These are phyloP conservation scores for Yamadazyma akitaensis DNA, from an alignment of 805 yeast genomes.

Conservation along the genomic window DNA sequence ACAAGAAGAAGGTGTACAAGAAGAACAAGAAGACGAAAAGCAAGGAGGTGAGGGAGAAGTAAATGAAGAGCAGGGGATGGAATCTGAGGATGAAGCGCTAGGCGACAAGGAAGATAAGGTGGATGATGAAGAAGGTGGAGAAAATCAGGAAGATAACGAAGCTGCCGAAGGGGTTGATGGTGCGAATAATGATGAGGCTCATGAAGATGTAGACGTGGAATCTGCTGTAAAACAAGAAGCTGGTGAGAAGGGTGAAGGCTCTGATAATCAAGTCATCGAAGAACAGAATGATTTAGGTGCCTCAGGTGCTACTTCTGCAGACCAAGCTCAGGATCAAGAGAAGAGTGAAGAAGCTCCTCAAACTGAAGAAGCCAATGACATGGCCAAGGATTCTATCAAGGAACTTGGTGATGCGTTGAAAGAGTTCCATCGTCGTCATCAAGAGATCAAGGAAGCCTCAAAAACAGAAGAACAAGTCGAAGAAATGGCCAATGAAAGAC, in stretches of 20 bases:
- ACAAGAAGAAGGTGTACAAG: constrained; percentile 38
- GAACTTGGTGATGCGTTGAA: constrained; percentile 89
- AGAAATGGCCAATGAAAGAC: constrained; percentile 58
- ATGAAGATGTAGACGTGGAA: constrained; percentile 51
- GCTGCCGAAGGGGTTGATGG: constrained; percentile 55
- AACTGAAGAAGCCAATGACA: constrained; percentile 56
- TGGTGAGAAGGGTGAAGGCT: constrained; percentile 62
- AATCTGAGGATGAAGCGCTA: constrained; percentile 32
- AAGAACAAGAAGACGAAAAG: constrained; percentile 25
- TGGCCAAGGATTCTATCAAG: constrained; percentile 73
- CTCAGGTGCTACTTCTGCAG: constrained; percentile 49
- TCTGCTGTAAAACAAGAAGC: constrained; percentile 57
- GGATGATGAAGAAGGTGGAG: constrained; percentile 41
- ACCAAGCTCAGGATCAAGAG: constrained; percentile 40
- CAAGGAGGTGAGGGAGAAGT: constrained; percentile 27
- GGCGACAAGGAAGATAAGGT: constrained; percentile 25
- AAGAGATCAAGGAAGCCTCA: constrained; percentile 75
- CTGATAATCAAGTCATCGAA: constrained; percentile 51
- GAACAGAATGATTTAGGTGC: constrained; percentile 70
- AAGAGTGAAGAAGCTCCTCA: constrained; percentile 35
- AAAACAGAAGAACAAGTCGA: constrained; percentile 51
- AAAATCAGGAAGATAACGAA: constrained; percentile 26
- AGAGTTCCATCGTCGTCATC: constrained; percentile 86
- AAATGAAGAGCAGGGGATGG: constrained; percentile 22
- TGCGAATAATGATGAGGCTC: constrained; percentile 39